phyloP scores from a whole-genome alignment of 208 protist species.

The Trypanosoma theileri region DNA sequence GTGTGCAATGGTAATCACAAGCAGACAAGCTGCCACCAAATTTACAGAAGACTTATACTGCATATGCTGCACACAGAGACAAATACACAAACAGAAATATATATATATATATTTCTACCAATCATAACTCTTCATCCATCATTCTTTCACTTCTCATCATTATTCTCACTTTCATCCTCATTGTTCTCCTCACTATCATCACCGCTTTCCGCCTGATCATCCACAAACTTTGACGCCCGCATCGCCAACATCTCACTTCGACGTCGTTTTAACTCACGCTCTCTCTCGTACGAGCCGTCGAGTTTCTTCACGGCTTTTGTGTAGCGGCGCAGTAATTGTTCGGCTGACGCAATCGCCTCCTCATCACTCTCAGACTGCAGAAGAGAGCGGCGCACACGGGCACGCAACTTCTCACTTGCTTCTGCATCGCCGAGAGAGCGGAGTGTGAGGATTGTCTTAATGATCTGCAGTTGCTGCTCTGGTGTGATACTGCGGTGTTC shows the following conservation, averaged over 20 bases:
- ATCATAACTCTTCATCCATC: background rate
- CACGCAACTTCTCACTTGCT: constrained; percentile 58
- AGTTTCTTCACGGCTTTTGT: constrained; percentile 51
- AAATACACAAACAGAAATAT: background rate
- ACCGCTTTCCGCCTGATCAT: constrained; percentile 63
- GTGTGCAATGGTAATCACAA: too few species aligned
- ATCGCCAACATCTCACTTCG: constrained; percentile 38
- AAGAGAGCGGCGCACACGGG: constrained; percentile 47
- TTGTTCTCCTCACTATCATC: constrained; percentile 58
- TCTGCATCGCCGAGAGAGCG: constrained; percentile 48
- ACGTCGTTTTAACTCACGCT: constrained; percentile 47
- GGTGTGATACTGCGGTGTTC: constrained; percentile 31
- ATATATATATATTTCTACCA: background rate
- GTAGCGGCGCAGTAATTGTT: constrained; percentile 50
- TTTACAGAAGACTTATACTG: too few species aligned
- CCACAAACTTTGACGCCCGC: constrained; percentile 48
- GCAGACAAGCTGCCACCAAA: too few species aligned
- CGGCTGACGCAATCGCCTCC: constrained; percentile 38
- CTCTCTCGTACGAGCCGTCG: constrained; percentile 65
- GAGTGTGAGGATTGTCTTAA: constrained; percentile 63
- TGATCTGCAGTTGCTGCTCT: constrained; percentile 57
- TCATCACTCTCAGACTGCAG: constrained; percentile 43
- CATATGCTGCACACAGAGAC: too few species aligned
- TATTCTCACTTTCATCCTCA: constrained; percentile 37
- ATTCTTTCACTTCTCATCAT: constrained; percentile 25